Conservation (phyloP, 108 stramenopile genomes). For the Cyclotella kingstonii region DNA sequence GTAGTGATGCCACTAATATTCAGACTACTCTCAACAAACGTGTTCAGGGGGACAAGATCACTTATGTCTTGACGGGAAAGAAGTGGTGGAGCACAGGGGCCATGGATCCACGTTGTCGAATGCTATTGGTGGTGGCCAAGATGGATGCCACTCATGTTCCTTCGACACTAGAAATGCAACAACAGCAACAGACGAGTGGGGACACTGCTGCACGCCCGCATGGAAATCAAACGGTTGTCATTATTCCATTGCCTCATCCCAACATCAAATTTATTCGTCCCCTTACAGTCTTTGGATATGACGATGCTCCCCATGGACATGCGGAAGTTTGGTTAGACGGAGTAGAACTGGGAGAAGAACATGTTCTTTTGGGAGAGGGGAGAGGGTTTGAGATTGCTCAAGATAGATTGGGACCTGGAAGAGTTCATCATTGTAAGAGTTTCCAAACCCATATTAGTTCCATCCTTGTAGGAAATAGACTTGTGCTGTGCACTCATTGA, state of each 20-base stretch:
- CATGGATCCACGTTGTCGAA: constrained; percentile 89
- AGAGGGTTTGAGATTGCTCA: constrained; percentile 95
- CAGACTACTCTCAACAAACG: constrained; percentile 53
- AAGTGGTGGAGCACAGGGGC: constrained; percentile 96
- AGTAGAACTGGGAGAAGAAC: constrained; percentile 43
- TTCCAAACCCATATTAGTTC: background rate
- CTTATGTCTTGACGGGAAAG: constrained; percentile 72
- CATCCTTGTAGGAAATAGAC: background rate
- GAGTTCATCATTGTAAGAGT: constrained; percentile 92
- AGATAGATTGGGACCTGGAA: constrained; percentile 92
- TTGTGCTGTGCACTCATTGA: background rate
- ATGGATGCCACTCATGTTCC: constrained; percentile 48
- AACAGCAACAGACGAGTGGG: constrained; percentile 32
- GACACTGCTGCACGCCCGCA: no score
- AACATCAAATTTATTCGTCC: constrained; percentile 77
- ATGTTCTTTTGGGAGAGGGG: constrained; percentile 86
- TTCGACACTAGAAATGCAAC: background rate
- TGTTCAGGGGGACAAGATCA: constrained; percentile 15
- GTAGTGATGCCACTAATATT: constrained; percentile 92
- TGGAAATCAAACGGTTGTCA: constrained; percentile 67
- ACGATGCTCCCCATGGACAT: constrained; percentile 93
- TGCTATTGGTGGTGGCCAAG: constrained; percentile 85
- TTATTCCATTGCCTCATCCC: constrained; percentile 81
- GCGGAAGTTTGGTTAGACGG: constrained; percentile 80
- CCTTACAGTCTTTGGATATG: constrained; percentile 92